These are phyloP conservation scores for Metschnikowia drakensbergensis DNA, from an alignment of 805 yeast genomes.

Conservation along the genomic window DNA sequence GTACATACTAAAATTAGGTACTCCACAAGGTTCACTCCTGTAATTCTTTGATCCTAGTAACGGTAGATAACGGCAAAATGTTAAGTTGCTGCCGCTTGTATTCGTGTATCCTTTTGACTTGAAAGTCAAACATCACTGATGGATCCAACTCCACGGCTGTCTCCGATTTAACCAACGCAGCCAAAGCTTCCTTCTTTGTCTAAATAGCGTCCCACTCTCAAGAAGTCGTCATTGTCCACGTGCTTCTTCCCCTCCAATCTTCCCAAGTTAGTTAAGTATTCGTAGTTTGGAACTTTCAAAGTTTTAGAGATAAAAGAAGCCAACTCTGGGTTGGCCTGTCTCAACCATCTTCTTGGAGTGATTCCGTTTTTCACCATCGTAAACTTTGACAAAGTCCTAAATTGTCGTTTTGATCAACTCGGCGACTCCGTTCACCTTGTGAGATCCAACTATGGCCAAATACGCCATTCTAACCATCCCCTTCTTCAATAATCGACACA, in stretches of 20 bases:
- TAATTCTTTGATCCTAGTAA: slow-evolving; percentile 68
- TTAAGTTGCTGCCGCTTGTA: slow-evolving; percentile 94
- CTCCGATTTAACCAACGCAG: slow-evolving; percentile 59
- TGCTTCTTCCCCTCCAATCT: slow-evolving; percentile 61
- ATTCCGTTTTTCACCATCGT: slow-evolving; percentile 82
- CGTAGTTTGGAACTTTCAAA: slow-evolving; percentile 61
- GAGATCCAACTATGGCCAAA: slow-evolving; percentile 88
- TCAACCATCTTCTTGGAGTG: slow-evolving; percentile 95
- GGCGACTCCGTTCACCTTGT: slow-evolving; percentile 93
- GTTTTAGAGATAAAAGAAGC: slow-evolving; percentile 69
- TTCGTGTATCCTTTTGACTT: slow-evolving; percentile 93
- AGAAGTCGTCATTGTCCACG: slow-evolving; percentile 67
- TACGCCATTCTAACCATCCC: slow-evolving; percentile 81
- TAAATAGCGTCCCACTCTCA: slow-evolving; percentile 72
- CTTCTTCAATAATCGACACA: slow-evolving; percentile 88
- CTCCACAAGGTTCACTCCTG: too few species aligned
- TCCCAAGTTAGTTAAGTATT: slow-evolving; percentile 64
- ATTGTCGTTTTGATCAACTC: slow-evolving; percentile 86
- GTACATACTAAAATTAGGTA: too few species aligned
- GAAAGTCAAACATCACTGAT: slow-evolving; percentile 78
- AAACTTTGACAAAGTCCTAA: slow-evolving; percentile 81
- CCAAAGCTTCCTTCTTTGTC: slow-evolving; percentile 56
- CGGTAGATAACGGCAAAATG: slow-evolving; percentile 83
- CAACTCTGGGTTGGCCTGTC: slow-evolving; percentile 84
- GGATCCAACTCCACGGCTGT: slow-evolving; percentile 68